Percentiles rank a stretch among this genome's conserved stretches.
These are phyloP conservation scores for Fusarium coicis DNA, from an alignment of 2,329 filamentous ascomycete genomes.

Conservation along the genomic window DNA sequence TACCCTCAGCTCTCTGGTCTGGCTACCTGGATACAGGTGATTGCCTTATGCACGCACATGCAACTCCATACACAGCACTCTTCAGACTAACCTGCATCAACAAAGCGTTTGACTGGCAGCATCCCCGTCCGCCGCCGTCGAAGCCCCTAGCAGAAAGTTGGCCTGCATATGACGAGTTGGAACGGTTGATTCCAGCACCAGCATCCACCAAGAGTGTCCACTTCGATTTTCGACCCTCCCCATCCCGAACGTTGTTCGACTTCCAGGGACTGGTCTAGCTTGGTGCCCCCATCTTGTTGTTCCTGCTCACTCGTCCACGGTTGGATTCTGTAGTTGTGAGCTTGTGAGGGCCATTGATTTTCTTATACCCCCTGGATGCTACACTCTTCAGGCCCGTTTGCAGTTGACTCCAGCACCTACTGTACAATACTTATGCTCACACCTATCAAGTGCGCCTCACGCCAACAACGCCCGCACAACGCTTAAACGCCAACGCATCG, in stretches of 20 bases:
- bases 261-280: constrained; percentile 24
- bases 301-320: constrained; percentile 31
- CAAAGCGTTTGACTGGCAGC: constrained; percentile 29
- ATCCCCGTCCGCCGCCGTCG: constrained; percentile 31
- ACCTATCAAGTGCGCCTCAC: constrained; percentile 39
- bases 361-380: constrained; percentile 32
- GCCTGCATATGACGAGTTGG: constrained; percentile 20
- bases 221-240: constrained; percentile 31
- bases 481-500: constrained; percentile 57
- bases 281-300: constrained; percentile 30
- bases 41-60: constrained; percentile 14
- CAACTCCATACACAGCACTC: constrained; percentile 16
- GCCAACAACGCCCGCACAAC: constrained; percentile 49
- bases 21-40: constrained; percentile 13
- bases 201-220: constrained; percentile 29
- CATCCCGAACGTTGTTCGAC: constrained; percentile 31
- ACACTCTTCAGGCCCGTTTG: constrained; percentile 17
- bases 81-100: constrained; percentile 20
- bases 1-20: constrained; percentile 22
- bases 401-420: constrained; percentile 23
- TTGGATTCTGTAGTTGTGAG: constrained; percentile 33
- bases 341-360: constrained; percentile 32
- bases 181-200: constrained; percentile 24
- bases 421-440: constrained; percentile 32
- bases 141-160: constrained; percentile 20